Base-by-base conservation (phyloP, 2,329 filamentous ascomycete species). In the Neofusicoccum ribis region DNA sequence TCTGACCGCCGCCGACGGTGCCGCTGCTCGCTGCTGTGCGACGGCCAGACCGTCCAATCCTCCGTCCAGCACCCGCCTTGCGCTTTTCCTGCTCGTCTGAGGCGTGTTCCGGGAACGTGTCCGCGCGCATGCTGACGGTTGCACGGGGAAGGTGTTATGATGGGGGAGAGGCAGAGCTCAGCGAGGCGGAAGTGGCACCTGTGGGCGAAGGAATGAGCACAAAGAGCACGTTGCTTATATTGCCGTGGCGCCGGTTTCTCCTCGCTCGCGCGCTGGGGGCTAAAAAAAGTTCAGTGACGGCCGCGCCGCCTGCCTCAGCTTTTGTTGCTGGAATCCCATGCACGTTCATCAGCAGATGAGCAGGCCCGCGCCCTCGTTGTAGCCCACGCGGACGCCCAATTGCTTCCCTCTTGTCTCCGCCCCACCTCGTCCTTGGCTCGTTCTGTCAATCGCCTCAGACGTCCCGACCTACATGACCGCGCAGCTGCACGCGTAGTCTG, bases 211-310 rank as follows among this genome's bases (percentile, higher is more conserved):
- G 27, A 31, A 60, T 36, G 23, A 46, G 56, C 56, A 60, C 56
- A 36, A 27, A 37, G 23, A 60, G 56, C 56, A 60, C 56, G 56
- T 60, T 60, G 56, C 43, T 60, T 60, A 60, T 60, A 60, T 60
- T 60, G 56, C 43, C 43, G 37, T 7, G 39, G 39, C 54, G 54
- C 54, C 54, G 39, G 54, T 58, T 58, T 58, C 54, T 58, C 54
- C 23, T 31, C 17, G 31, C 52, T 23, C 52, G 52, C 36, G 27
- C 11, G 37, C 6, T 9, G 46, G n/a, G 14, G 36, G 5, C n/a
- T 41, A 23, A 56, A 43, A 31, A 52, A 56, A 27, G 41, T 23
- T 23, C 20, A 54, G 23, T 39, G 34, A 20, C n/a, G 14, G 7
- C 17, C 43, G 12, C 9, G 17, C 8, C 47, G 23, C 27, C 3